A percentile compares a stretch with the other conserved stretches of the same genome.
phyloP scores from a whole-genome alignment of 257 asterid genomes.

The Solanum medicagineum region DNA sequence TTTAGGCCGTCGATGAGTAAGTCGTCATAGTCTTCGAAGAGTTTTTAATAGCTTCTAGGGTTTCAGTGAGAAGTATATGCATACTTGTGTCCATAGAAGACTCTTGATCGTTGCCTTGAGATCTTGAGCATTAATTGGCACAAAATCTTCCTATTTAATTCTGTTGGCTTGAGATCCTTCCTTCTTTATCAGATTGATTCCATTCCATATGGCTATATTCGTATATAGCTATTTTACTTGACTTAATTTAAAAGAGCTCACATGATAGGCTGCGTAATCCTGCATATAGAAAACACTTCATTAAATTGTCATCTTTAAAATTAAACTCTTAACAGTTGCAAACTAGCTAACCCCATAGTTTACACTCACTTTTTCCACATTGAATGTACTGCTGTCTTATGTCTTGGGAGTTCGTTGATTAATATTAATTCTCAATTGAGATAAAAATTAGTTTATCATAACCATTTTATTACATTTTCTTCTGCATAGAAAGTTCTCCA shows the following conservation, averaged over 20 bases:
- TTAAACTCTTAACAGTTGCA: background rate
- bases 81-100: background rate
- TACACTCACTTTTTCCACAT: background rate
- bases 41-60: background rate
- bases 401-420: background rate
- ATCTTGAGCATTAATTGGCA: background rate
- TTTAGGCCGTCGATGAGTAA: background rate
- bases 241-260: background rate
- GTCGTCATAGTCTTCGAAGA: background rate
- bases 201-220: background rate
- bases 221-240: background rate
- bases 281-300: background rate
- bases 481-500: too few species aligned
- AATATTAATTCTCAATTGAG: background rate
- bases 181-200: background rate
- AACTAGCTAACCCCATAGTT: background rate
- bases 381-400: background rate
- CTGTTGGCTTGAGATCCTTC: background rate
- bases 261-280: background rate
- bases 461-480: too few species aligned
- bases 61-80: background rate
- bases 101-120: background rate
- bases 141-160: background rate
- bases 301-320: background rate
- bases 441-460: background rate